Base-by-base conservation (phyloP, 352 stramenopile genomes). In the Thalassiosira sp. region DNA sequence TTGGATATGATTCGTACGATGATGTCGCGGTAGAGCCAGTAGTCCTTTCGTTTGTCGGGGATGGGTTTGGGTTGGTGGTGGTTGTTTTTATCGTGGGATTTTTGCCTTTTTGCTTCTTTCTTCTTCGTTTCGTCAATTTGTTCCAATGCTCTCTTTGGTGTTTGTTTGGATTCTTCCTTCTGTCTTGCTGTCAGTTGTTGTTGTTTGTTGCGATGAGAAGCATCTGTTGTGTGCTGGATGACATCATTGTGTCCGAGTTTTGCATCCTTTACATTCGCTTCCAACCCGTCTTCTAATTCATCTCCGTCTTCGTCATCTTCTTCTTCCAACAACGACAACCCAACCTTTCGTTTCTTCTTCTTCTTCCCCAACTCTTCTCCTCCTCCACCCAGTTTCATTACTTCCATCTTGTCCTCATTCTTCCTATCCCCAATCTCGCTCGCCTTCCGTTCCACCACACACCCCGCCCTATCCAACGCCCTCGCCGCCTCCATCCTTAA, bases 1-100 rank as follows among this genome's bases (percentile, higher is more conserved):
- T 97, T 97, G 72, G 97, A 97, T 62, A 96, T 91, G 37, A 98
- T 89, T 65, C 97, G 97, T 24, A 98, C 95, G 2, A 98, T 76
- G 66, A 98, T 97, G 24, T 92, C 88, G 28, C 73, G 89, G 0
- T 90, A 82, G 31, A 98, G 65, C 96, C 96, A 98, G 76, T 97
- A 90, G 48, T 97, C 94, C 37, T 95, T 92, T 16, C 67, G 52
- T 43, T 76, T 67, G 8, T 84, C 58, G 8, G n/a, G n/a, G n/a
- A n/a, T n/a, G n/a, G n/a, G n/a, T n/a, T n/a, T n/a, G n/a, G n/a
- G n/a, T n/a, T 79, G 20, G 42, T 85, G 22, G 24, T 60, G 16
- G 49, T 76, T 62, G 24, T 80, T 49, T 22, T 37, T 72, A 72
- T 57, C 40, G 35, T 42, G 57, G 6, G 27, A 10, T 7, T 67